Evolutionary conservation across 1,284 basidiomycete species (phyloP).

Genomic region (Agaricales sp.): DNA sequence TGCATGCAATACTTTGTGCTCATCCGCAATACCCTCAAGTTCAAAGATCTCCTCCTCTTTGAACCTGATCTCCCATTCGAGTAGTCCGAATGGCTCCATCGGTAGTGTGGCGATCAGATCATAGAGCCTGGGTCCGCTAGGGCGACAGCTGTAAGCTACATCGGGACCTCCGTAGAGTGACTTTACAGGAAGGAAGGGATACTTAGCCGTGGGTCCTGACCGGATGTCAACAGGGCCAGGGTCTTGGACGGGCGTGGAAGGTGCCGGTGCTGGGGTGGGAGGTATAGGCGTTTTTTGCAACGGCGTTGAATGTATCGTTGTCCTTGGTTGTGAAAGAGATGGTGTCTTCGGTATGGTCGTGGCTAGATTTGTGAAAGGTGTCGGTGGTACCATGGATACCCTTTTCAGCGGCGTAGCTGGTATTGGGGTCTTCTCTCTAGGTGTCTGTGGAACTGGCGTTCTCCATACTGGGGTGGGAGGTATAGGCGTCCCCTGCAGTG

Average conservation of each 20-base stretch:
- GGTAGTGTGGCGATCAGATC: slow-evolving; percentile 52
- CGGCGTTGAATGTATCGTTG: slow-evolving; percentile 8
- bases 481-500: neutral
- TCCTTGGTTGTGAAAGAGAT: slow-evolving; percentile 11
- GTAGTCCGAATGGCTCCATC: slow-evolving; percentile 47
- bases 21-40: slow-evolving; percentile 52
- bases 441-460: too few relatives aligned
- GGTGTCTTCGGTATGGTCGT: slow-evolving; percentile 4
- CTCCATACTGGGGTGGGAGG: too few relatives aligned
- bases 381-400: too few relatives aligned
- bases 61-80: slow-evolving; percentile 57
- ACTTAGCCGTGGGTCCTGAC: slow-evolving; percentile 39
- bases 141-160: slow-evolving; percentile 47
- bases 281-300: neutral
- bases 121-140: slow-evolving; percentile 49
- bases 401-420: too few relatives aligned
- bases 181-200: slow-evolving; percentile 41
- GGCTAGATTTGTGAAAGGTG: too few relatives aligned
- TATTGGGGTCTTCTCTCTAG: neutral
- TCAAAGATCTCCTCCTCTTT: slow-evolving; percentile 66
- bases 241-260: slow-evolving; percentile 21
- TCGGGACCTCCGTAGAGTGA: slow-evolving; percentile 33
- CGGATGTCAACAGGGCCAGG: slow-evolving; percentile 30
- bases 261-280: too few relatives aligned
- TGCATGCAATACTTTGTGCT: slow-evolving; percentile 67